phyloP scores from a whole-genome alignment of 2,329 filamentous ascomycete species.

The Colletotrichum costaricense region DNA sequence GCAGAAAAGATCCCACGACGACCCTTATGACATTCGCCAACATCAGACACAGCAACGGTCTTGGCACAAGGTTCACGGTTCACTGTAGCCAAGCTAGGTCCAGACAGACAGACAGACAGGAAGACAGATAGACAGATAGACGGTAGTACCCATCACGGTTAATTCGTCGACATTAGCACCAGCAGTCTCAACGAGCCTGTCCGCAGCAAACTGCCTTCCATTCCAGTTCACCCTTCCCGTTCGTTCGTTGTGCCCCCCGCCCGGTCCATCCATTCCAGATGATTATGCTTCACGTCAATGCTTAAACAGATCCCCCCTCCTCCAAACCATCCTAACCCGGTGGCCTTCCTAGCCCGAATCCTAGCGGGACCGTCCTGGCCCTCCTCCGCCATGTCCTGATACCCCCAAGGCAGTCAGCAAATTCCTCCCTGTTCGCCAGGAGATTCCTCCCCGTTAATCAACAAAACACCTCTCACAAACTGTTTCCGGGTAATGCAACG shows the following conservation, averaged over 20 bases:
- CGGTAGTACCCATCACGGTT: too few relatives aligned
- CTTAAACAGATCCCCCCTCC: neutral
- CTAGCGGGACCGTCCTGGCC: neutral
- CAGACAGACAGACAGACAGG: too few relatives aligned
- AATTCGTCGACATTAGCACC: too few relatives aligned
- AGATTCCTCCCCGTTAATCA: neutral
- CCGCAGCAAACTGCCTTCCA: too few relatives aligned
- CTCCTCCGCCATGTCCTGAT: neutral
- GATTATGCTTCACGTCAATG: slow-evolving; percentile 24
- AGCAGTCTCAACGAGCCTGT: too few relatives aligned
- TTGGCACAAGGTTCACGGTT: neutral
- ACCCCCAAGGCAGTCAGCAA: too few relatives aligned
- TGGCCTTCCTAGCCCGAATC: too few relatives aligned
- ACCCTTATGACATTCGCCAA: neutral
- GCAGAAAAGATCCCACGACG: neutral
- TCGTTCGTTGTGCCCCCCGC: slow-evolving; percentile 8
- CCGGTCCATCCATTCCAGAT: slow-evolving; percentile 22
- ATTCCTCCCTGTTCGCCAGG: neutral
- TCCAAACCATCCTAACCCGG: slow-evolving; percentile 1
- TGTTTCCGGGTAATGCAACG: neutral
- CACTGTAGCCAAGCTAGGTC: too few relatives aligned
- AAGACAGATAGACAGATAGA: too few relatives aligned
- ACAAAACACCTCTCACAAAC: neutral
- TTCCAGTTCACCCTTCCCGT: too few relatives aligned
- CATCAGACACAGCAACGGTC: neutral